Conservation (phyloP, 257 asterid genomes). For the Lycium ferocissimum region DNA sequence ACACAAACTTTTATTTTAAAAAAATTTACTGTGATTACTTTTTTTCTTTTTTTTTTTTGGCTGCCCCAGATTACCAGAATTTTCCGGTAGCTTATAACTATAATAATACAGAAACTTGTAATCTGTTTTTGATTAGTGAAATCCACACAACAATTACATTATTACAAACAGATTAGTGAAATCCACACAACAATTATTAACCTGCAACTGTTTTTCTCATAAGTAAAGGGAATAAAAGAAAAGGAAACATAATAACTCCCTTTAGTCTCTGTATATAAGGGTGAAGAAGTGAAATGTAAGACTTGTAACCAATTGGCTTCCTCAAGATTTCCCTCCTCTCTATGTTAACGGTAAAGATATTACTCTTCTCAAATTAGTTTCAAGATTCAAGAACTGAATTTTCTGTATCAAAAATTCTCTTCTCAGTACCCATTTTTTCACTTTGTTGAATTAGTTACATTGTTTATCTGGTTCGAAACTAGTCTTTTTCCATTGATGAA, state of each 20-base stretch:
- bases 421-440: neutral
- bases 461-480: neutral
- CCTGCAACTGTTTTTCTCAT: neutral
- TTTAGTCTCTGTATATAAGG: neutral
- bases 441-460: neutral
- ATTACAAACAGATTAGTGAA: neutral
- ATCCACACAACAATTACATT: neutral
- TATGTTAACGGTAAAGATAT: neutral
- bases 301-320: neutral
- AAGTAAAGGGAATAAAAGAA: neutral
- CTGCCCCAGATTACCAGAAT: too few species aligned
- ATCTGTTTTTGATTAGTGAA: neutral
- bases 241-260: neutral
- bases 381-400: neutral
- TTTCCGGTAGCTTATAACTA: too few species aligned
- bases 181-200: neutral
- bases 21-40: too few species aligned
- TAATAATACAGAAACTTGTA: neutral
- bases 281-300: neutral
- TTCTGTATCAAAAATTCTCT: neutral
- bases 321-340: neutral
- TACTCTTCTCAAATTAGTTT: neutral
- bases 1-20: too few species aligned
- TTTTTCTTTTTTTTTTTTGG: too few species aligned
- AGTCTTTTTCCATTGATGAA: neutral